Base-by-base conservation (phyloP, 805 yeast species). In the Spathaspora gorwiae region DNA sequence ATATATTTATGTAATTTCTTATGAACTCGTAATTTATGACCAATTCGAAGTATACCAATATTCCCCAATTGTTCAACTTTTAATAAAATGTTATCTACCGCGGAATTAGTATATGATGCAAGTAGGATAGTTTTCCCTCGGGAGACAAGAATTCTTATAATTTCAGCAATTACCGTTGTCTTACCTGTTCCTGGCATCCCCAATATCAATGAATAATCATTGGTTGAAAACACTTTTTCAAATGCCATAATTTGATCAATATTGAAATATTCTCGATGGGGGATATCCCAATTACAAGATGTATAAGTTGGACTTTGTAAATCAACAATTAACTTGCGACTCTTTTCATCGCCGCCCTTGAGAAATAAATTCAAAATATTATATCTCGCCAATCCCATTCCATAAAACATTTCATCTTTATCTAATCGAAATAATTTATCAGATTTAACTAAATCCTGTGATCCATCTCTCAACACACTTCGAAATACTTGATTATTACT, bases 121-220 rank as follows among this genome's bases (percentile, higher is more conserved):
- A 94, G 64, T 24, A 94, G 67, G 1, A 94, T 84, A 0, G 85
- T 72, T 57, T 86, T 86, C 1, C 79, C 81, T 39, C 75, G 73
- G 1, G 66, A 64, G 3, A 83, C 84, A 27, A 94, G 60, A 35
- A 77, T 68, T 46, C 76, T 73, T 37, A 90, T 83, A 13, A 94
- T 56, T 39, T 83, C 81, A 0, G 95, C 85, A 44, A 94, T 90
- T 0, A 90, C 86, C 0, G 98, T 58, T 2, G 72, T 64, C 44
- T 69, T 70, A 2, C 78, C 99, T 0, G 98, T 94, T 3, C 99
- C 99, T 0, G 99, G 99, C 99, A 94, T 94, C 0, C 99, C 99
- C 48, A 92, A 66, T 14, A 94, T 78, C 54, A 94, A 70, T 4
- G 90, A 73, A 58, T 87, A 94, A 59, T 90, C 96, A 43, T 81